Evolutionary conservation across 2,329 filamentous ascomycete species (phyloP), one percentile per base, ranked within the genome.

Genomic region (Ophiocordyceps sinensis): DNA sequence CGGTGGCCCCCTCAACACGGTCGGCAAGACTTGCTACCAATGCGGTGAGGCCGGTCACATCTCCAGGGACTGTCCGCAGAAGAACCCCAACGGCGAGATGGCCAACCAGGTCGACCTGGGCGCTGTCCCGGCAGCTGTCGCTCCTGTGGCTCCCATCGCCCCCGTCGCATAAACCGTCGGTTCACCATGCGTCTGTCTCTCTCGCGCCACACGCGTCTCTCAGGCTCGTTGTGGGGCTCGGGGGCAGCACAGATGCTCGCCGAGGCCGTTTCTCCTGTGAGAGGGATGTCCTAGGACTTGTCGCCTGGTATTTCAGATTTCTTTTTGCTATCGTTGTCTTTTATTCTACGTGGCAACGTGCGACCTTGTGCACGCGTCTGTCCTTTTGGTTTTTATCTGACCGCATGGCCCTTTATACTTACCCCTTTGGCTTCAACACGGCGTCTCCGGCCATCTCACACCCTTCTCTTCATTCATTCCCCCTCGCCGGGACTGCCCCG

Each of bases 1-100:
- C 63, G 91, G 91, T 43, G 91, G 91, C 21, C 87, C 89, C 37
- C 73, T 96, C 51, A 95, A 91, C 75, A 93, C 86, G 49, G 86
- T 85, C 47, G 89, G 89, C 59, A 98, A 96, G 79, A 94, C 88
- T 49, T 98, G 91, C 77, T 98, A 98, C 71, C 83, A 88, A 64
- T 98, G 91, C 61, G 86, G 89, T 50, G 85, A 95, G 69, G 79
- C 87, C 44, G 91, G 91, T 41, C 89, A 96, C 66, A 96, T 96
- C 64, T 94, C 86, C 44, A 83, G 89, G 48, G 89, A 96, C 54
- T 95, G 91, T 71, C 83, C 87, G 44, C 64, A 87, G 77, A 79
- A 82, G 77, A 64, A 58, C 51, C 60, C 64, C 48, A 66, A 63
- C 52, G 68, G 66, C 51, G 73, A 76, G 49, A 63, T 71, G 41